These are phyloP conservation scores for Curvularia verruculosa DNA, from an alignment of 2,329 filamentous ascomycete genomes.

Conservation along the genomic window DNA sequence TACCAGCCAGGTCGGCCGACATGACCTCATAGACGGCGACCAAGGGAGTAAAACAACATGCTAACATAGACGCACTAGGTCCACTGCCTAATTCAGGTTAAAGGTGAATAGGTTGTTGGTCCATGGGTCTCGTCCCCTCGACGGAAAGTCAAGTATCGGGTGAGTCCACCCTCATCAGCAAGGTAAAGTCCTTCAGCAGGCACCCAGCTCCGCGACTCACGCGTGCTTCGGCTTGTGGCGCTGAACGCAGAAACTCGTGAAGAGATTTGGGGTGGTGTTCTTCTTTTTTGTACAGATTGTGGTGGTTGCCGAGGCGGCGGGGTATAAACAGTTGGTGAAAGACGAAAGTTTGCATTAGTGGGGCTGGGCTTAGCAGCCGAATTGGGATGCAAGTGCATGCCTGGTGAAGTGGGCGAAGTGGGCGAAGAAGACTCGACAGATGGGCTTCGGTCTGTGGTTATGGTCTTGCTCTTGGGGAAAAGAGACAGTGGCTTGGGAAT, in stretches of 20 bases:
- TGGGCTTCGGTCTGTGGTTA: slow-evolving; percentile 6
- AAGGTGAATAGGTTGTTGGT: slow-evolving; percentile 33
- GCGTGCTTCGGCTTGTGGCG: slow-evolving; percentile 22
- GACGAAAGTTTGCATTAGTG: slow-evolving; percentile 25
- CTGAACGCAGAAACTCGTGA: slow-evolving; percentile 22
- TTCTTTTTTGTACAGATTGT: slow-evolving; percentile 8
- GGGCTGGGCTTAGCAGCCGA: slow-evolving; percentile 24
- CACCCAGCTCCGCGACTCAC: slow-evolving; percentile 30
- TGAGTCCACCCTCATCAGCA: slow-evolving; percentile 27
- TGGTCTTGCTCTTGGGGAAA: slow-evolving; percentile 9
- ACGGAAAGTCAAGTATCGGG: slow-evolving; percentile 25
- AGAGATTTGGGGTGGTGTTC: slow-evolving; percentile 7
- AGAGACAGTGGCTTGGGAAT: slow-evolving; percentile 16
- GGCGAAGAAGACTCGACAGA: slow-evolving; percentile 25
- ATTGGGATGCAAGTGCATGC: slow-evolving; percentile 24
- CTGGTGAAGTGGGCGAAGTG: slow-evolving; percentile 15
- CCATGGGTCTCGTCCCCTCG: slow-evolving; percentile 20
- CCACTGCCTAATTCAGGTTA: slow-evolving; percentile 10
- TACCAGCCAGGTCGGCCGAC: neutral
- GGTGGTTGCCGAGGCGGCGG: slow-evolving; percentile 22
- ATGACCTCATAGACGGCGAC: neutral
- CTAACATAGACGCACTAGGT: neutral
- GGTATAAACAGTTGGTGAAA: slow-evolving; percentile 32
- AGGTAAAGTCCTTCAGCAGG: slow-evolving; percentile 34
- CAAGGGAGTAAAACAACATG: neutral